Conservation (phyloP, 2,329 filamentous ascomycete species). For the Daldinia sp. region DNA sequence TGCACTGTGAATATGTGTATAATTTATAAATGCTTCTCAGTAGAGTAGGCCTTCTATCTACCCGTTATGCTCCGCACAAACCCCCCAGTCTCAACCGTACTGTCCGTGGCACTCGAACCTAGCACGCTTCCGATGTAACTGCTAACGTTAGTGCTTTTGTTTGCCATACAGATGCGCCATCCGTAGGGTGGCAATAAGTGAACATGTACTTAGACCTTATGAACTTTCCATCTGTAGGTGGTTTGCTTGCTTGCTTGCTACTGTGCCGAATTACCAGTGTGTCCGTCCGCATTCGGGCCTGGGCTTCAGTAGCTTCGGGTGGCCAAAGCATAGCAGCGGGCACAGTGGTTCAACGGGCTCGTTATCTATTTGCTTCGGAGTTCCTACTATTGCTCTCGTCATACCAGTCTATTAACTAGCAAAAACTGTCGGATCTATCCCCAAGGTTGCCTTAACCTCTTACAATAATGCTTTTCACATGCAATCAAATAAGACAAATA, state of each 20-base stretch:
- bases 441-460: not conserved
- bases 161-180: not conserved
- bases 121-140: no score
- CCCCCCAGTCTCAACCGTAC: not conserved
- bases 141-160: no score
- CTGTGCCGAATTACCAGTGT: not conserved
- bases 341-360: not conserved
- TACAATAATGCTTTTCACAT: no score
- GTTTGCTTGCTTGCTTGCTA: not conserved
- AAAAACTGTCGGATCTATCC: no score
- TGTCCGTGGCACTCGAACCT: not conserved
- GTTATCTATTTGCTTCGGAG: not conserved
- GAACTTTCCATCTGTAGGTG: not conserved
- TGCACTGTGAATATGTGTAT: no score
- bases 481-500: not conserved
- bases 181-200: not conserved
- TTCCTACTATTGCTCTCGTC: not conserved
- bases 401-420: no score
- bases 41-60: no score
- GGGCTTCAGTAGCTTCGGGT: not conserved
- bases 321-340: not conserved
- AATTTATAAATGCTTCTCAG: no score
- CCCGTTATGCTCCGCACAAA: not conserved
- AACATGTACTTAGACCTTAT: not conserved
- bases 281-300: no score